Evolutionary conservation across 352 stramenopile species (phyloP).

Genomic region (Pythium phragmitis): DNA sequence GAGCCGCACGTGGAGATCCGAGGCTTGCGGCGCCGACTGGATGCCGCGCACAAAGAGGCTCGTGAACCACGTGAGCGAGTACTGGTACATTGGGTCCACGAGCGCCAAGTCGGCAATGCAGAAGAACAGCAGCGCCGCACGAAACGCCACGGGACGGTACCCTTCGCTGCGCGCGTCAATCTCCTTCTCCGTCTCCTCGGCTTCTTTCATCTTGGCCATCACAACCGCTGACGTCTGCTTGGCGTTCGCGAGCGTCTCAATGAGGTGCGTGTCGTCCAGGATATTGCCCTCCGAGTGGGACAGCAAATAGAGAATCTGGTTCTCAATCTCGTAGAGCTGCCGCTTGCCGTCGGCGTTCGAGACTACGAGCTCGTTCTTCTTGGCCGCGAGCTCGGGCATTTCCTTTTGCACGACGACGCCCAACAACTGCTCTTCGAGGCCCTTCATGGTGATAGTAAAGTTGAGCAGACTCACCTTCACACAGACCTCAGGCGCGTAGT

Average conservation of each 20-base stretch:
- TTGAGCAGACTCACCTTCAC: conserved; percentile 93
- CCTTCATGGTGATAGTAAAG: conserved; percentile 92
- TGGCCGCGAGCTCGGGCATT: conserved; percentile 86
- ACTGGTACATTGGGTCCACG: conserved; percentile 92
- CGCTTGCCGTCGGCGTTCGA: conserved; percentile 88
- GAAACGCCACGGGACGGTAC: conserved; percentile 88
- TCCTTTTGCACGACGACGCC: conserved; percentile 89
- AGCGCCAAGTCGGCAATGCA: conserved; percentile 87
- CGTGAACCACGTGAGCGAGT: conserved; percentile 93
- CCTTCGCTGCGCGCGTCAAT: conserved; percentile 86
- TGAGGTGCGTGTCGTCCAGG: conserved; percentile 91
- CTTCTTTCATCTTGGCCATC: conserved; percentile 89
- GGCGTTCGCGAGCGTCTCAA: conserved; percentile 85
- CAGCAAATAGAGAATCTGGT: conserved; percentile 90
- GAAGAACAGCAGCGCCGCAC: conserved; percentile 89
- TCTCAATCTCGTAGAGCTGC: conserved; percentile 91
- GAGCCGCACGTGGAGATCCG: conserved; percentile 71
- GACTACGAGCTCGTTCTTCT: conserved; percentile 90
- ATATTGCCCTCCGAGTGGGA: conserved; percentile 92
- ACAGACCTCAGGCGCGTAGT: conserved; percentile 90
- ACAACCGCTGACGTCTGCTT: conserved; percentile 82
- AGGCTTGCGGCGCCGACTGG: conserved; percentile 64
- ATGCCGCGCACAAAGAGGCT: conserved; percentile 91
- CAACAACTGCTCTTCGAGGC: conserved; percentile 89
- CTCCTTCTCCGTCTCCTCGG: conserved; percentile 89